phyloP scores from a whole-genome alignment of 495 filamentous ascomycete species.

The Talaromyces thailandensis region DNA sequence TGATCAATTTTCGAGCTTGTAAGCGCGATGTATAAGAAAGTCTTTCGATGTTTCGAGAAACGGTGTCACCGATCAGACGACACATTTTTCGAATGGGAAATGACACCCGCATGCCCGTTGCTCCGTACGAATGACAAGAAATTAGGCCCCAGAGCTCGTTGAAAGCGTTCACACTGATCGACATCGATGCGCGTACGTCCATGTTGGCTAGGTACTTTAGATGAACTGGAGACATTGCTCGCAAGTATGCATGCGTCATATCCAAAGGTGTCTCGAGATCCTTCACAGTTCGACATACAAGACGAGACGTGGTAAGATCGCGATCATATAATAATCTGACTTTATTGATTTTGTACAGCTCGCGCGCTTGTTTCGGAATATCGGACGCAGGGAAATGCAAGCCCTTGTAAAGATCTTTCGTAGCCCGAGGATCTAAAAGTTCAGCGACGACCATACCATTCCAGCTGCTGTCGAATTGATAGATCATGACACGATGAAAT shows the following conservation, averaged over 20 bases:
- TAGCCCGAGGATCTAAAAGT: conserved; percentile 69
- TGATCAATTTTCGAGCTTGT: conserved; percentile 74
- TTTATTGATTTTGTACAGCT: conserved; percentile 61
- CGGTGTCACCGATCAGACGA: conserved; percentile 78
- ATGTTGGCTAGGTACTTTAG: conserved; percentile 88
- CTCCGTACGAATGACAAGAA: conserved; percentile 75
- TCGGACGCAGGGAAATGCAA: conserved; percentile 88
- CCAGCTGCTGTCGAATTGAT: conserved; percentile 70
- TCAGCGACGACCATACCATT: conserved; percentile 68
- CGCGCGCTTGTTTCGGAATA: conserved; percentile 65
- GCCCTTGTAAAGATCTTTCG: conserved; percentile 81
- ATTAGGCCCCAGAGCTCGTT: conserved; percentile 64
- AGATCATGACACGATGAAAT: conserved; percentile 89
- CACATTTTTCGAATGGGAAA: conserved; percentile 95
- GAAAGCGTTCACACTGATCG: conserved; percentile 84
- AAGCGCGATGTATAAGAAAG: conserved; percentile 79
- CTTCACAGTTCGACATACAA: conserved; percentile 70
- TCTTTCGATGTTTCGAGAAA: conserved; percentile 82
- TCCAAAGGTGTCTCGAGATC: conserved; percentile 76
- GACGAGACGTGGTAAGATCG: conserved; percentile 47
- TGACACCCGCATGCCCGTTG: conserved; percentile 74
- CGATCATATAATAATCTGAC: conserved; percentile 33
- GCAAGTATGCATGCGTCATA: conserved; percentile 75
- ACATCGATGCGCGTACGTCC: conserved; percentile 87
- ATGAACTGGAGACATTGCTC: conserved; percentile 86